These are phyloP conservation scores for Eucalyptus cloeziana DNA, from an alignment of 345 rosid genomes.

Conservation along the genomic window DNA sequence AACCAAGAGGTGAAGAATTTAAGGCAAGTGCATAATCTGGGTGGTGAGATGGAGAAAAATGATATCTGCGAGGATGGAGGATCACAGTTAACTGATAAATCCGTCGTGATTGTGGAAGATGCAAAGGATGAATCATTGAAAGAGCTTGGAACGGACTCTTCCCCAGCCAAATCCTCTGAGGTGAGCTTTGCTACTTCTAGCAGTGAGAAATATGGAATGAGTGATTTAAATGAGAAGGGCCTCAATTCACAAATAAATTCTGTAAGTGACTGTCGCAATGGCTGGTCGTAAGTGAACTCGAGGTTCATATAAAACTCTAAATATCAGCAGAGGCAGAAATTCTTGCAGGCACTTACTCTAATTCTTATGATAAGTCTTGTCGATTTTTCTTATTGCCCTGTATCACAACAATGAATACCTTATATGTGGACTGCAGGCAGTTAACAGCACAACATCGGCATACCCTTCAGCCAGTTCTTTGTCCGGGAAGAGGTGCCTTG, in stretches of 20 bases:
- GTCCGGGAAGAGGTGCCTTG: slow-evolving; percentile 28
- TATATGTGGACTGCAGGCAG: slow-evolving; percentile 22
- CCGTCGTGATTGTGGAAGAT: neutral
- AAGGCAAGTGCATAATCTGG: neutral
- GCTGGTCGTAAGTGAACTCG: neutral
- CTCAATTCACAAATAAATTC: neutral
- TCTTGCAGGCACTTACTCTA: neutral
- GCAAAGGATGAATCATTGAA: slow-evolving; percentile 1
- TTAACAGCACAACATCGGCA: slow-evolving; percentile 9
- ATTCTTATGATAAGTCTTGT: neutral
- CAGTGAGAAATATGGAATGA: slow-evolving; percentile 8
- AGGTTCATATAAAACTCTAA: neutral
- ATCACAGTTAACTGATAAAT: neutral
- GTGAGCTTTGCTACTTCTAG: slow-evolving; percentile 25
- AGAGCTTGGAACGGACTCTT: neutral
- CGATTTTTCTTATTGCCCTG: neutral
- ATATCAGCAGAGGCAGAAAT: neutral
- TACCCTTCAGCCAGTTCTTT: slow-evolving; percentile 38
- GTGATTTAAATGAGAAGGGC: slow-evolving; percentile 2
- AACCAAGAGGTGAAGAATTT: neutral
- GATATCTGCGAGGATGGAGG: neutral
- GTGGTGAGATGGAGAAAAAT: slow-evolving; percentile 3
- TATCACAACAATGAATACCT: neutral
- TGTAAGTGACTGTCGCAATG: neutral
- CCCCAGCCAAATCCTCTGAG: slow-evolving; percentile 1